Evolutionary conservation across 345 rosid species (phyloP).

Genomic region (Turritis glabra): DNA sequence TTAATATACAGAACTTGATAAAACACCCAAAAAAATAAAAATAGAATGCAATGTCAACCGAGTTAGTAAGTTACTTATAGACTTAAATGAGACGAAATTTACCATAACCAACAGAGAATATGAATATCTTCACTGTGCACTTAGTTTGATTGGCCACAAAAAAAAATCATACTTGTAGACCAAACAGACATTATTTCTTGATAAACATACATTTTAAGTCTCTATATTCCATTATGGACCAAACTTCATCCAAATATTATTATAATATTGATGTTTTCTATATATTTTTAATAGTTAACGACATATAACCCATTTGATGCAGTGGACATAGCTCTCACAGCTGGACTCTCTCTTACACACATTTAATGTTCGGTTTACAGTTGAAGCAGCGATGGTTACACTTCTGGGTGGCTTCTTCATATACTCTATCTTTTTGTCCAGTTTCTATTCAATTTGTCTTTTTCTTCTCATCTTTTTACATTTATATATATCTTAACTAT

Average conservation of each 20-base stretch:
- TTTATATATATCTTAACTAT: not conserved
- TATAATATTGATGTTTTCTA: not conserved
- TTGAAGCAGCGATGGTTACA: constrained; percentile 44
- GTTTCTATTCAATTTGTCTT: constrained; percentile 15
- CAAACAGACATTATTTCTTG: not conserved
- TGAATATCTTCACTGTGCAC: not conserved
- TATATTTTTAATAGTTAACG: not conserved
- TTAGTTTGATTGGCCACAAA: not conserved
- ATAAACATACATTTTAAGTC: not conserved
- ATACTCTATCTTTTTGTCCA: not conserved
- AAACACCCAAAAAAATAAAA: not conserved
- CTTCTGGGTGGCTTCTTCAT: constrained; percentile 23
- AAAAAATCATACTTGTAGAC: not conserved
- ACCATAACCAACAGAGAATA: not conserved
- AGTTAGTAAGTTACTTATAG: not conserved
- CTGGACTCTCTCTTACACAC: constrained; percentile 32
- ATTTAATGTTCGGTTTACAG: constrained; percentile 38
- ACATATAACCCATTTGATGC: constrained; percentile 22
- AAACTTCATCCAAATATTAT: not conserved
- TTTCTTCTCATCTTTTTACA: constrained; percentile 4
- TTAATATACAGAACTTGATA: not conserved
- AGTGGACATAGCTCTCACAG: constrained; percentile 28
- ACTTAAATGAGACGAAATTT: not conserved
- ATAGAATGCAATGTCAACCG: not conserved
- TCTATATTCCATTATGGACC: not conserved